phyloP scores from a whole-genome alignment of 2,329 filamentous ascomycete genomes.

The Dactylellina parvicollis region DNA sequence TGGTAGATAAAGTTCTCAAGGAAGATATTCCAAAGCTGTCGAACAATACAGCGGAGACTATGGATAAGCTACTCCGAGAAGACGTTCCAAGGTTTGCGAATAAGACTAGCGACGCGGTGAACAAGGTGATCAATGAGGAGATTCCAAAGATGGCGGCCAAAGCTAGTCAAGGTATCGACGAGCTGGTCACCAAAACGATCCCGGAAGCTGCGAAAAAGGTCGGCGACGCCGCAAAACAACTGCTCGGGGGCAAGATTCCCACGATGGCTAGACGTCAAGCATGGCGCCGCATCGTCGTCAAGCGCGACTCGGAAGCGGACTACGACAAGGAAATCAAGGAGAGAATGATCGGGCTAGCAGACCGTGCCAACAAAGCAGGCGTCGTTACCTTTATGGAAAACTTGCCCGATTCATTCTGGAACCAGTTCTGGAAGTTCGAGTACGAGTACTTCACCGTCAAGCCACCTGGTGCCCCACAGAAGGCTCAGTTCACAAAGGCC shows the following conservation, averaged over 20 bases:
- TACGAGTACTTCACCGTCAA: conserved; percentile 10
- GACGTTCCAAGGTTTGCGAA: neutral
- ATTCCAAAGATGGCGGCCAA: neutral
- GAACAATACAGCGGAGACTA: neutral
- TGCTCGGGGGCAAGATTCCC: neutral
- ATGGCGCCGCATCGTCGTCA: neutral
- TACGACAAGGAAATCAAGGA: conserved; percentile 12
- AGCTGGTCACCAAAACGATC: too few relatives aligned
- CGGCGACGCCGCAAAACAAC: neutral
- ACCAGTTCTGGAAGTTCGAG: conserved; percentile 11
- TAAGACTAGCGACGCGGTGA: neutral
- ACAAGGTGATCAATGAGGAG: neutral
- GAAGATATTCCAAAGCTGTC: neutral
- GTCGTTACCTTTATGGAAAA: neutral
- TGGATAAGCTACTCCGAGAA: neutral
- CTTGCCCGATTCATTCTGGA: conserved; percentile 8
- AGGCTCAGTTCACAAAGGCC: neutral
- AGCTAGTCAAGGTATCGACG: too few relatives aligned
- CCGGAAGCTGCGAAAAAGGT: neutral
- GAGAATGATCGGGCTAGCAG: neutral
- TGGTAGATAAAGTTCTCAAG: neutral
- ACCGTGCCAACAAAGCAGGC: neutral
- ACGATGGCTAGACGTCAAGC: neutral
- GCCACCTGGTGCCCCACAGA: conserved; percentile 6
- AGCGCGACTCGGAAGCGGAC: conserved; percentile 1